A percentile compares a stretch with the other conserved stretches of the same genome.
Conservation (phyloP, 805 yeast genomes). For the Spathaspora sp. region DNA sequence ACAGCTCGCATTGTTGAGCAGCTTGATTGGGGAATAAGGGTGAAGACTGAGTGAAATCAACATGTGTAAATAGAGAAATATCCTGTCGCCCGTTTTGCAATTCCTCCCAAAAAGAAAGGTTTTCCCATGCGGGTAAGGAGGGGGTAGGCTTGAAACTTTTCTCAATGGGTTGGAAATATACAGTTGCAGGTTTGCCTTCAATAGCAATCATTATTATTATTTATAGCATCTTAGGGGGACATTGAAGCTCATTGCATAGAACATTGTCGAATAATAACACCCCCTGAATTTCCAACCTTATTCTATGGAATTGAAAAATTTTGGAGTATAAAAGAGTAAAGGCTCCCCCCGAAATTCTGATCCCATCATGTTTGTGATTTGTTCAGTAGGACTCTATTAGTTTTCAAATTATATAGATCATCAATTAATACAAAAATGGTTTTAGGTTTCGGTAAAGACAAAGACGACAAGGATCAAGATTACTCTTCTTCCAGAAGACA, state of each 20-base stretch:
- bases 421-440: slow-evolving; percentile 18
- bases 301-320: background rate
- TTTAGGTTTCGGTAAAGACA: slow-evolving; percentile 30
- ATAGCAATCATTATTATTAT: background rate
- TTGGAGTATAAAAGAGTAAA: background rate
- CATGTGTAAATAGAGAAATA: background rate
- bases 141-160: background rate
- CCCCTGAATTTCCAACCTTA: background rate
- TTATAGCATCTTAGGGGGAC: background rate
- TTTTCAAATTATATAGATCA: background rate
- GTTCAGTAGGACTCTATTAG: background rate
- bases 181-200: background rate
- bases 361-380: background rate
- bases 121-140: background rate
- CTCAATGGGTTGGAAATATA: background rate
- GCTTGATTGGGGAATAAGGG: background rate
- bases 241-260: background rate
- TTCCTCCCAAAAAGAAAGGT: background rate
- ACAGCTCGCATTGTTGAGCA: background rate
- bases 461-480: slow-evolving; percentile 17
- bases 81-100: background rate
- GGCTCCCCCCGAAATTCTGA: background rate
- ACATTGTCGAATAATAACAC: background rate
- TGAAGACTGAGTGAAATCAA: background rate
- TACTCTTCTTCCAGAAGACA: background rate